Conservation (phyloP, 305 asterid species). For the Stenogyne calaminthoides region DNA sequence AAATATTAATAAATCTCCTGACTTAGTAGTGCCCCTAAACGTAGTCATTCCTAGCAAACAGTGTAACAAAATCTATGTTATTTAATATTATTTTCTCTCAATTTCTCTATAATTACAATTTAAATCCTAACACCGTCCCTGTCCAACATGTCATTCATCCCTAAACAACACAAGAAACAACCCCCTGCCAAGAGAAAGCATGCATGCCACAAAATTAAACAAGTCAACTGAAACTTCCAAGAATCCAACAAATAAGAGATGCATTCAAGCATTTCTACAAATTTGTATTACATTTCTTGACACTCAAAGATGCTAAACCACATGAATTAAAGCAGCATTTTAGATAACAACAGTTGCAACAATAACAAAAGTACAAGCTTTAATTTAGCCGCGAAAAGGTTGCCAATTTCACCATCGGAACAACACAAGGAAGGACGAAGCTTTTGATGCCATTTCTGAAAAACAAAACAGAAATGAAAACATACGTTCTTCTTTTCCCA, state of each 20-base stretch:
- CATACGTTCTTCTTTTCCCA: neutral
- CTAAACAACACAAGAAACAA: too few relatives aligned
- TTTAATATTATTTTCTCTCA: too few relatives aligned
- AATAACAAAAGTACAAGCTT: neutral
- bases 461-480: neutral
- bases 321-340: neutral
- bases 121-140: too few relatives aligned
- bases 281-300: neutral
- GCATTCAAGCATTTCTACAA: neutral
- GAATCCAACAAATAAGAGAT: neutral
- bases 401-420: conserved; percentile 23
- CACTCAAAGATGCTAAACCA: neutral
- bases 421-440: neutral
- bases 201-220: neutral
- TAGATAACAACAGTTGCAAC: neutral
- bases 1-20: too few relatives aligned
- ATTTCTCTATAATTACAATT: too few relatives aligned
- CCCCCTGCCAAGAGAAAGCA: neutral
- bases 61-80: too few relatives aligned
- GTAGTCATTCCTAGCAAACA: too few relatives aligned
- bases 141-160: too few relatives aligned
- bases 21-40: too few relatives aligned
- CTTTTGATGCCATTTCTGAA: neutral
- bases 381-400: conserved; percentile 7
- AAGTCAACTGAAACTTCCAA: neutral